Conservation (phyloP, 768 basidiomycete species). For the Kwoniella newhampshirensis region DNA sequence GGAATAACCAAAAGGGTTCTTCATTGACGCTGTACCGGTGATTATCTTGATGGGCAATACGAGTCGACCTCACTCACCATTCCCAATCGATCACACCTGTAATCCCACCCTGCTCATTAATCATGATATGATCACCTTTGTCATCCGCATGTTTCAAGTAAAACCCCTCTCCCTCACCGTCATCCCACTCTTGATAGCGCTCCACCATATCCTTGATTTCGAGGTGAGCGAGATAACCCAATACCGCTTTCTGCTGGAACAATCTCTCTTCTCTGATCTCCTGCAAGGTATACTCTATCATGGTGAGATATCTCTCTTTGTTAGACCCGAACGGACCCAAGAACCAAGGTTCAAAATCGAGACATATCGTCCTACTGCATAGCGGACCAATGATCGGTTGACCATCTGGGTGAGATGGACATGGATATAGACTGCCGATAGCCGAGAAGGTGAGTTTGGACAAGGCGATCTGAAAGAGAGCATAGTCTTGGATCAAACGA, state of each 20-base stretch:
- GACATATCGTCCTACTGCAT: too few species aligned
- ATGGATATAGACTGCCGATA: too few species aligned
- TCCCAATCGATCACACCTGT: constrained; percentile 23
- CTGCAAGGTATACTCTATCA: not conserved
- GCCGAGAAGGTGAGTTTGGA: too few species aligned
- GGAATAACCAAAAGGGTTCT: not conserved
- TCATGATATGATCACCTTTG: constrained; percentile 15
- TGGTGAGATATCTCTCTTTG: constrained; percentile 7
- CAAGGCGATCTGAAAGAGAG: too few species aligned
- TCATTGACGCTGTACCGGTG: not conserved
- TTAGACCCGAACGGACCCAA: constrained; percentile 7
- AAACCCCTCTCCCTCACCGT: constrained; percentile 1
- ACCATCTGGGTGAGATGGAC: too few species aligned
- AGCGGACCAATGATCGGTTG: too few species aligned
- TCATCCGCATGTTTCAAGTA: constrained; percentile 24
- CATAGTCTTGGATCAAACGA: too few species aligned
- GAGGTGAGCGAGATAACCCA: not conserved
- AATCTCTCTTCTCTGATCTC: not conserved
- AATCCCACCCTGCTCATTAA: not conserved
- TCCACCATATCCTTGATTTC: constrained; percentile 3
- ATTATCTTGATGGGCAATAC: not conserved
- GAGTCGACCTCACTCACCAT: constrained; percentile 19
- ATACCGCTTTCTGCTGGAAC: not conserved
- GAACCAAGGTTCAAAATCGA: constrained; percentile 7
- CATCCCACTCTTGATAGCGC: not conserved